Evolutionary conservation across 805 yeast genomes (phyloP).

Genomic region (Blastobotrys mokoenaii): DNA sequence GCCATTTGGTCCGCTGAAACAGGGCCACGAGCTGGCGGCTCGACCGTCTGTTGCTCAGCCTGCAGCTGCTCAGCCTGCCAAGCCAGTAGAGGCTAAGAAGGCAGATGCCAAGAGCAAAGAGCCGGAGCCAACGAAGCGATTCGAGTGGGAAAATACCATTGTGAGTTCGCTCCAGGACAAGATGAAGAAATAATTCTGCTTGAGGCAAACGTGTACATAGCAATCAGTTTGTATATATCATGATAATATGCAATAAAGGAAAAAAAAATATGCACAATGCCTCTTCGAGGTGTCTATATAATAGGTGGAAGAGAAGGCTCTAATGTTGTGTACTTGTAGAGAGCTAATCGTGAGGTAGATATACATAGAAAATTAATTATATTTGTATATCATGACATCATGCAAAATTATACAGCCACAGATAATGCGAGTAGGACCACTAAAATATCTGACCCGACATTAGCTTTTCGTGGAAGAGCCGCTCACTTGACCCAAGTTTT

Average conservation of each 20-base stretch:
- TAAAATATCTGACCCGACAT: too few relatives aligned
- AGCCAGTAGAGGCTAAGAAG: not conserved
- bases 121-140: slow-evolving; percentile 5
- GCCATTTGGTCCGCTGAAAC: slow-evolving; percentile 5
- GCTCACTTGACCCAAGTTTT: too few relatives aligned
- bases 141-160: slow-evolving; percentile 18
- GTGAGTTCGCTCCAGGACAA: slow-evolving; percentile 6
- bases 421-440: too few relatives aligned
- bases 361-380: too few relatives aligned
- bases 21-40: slow-evolving; percentile 2
- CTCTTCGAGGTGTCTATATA: not conserved
- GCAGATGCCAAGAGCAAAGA: slow-evolving; percentile 1
- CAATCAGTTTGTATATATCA: not conserved
- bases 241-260: not conserved
- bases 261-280: too few relatives aligned
- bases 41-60: slow-evolving; percentile 2
- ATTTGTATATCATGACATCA: not conserved
- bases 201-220: slow-evolving; percentile 5
- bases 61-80: not conserved
- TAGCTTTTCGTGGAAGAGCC: too few relatives aligned
- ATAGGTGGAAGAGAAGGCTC: not conserved
- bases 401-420: too few relatives aligned
- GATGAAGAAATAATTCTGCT: not conserved
- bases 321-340: too few relatives aligned
- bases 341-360: too few relatives aligned